phyloP scores from a whole-genome alignment of 805 yeast genomes.

The Wickerhamiella dianesei region DNA sequence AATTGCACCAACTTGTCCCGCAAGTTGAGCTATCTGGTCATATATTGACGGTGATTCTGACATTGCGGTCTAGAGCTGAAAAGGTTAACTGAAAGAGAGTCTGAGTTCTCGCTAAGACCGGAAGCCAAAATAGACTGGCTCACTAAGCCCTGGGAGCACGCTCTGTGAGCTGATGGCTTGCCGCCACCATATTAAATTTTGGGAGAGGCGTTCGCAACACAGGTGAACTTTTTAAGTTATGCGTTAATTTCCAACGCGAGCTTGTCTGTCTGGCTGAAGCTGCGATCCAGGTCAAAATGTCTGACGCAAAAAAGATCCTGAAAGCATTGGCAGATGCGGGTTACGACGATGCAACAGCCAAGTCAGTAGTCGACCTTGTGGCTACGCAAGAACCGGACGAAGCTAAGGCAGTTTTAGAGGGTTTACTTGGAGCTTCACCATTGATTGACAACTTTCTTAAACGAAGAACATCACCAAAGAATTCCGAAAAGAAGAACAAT shows the following conservation, averaged over 20 bases:
- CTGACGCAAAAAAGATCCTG: background rate
- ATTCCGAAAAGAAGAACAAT: conserved; percentile 1
- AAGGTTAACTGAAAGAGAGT: background rate
- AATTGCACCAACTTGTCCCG: conserved; percentile 8
- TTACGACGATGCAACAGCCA: conserved; percentile 18
- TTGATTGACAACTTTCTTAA: conserved; percentile 10
- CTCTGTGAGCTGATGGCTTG: too few relatives aligned
- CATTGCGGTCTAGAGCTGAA: background rate
- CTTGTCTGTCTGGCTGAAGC: too few relatives aligned
- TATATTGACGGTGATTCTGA: background rate
- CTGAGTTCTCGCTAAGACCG: too few relatives aligned
- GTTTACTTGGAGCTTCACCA: conserved; percentile 11
- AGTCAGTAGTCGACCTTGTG: conserved; percentile 13
- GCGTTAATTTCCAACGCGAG: too few relatives aligned
- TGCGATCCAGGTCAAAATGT: background rate
- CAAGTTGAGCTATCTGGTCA: conserved; percentile 10
- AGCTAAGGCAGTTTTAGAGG: conserved; percentile 13
- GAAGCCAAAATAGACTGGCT: too few relatives aligned
- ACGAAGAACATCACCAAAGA: conserved; percentile 5
- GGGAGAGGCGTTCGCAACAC: too few relatives aligned
- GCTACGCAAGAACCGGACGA: conserved; percentile 12
- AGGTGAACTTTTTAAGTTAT: too few relatives aligned
- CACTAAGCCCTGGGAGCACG: too few relatives aligned
- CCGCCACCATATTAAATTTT: too few relatives aligned
- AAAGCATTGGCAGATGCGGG: conserved; percentile 13